phyloP scores from a whole-genome alignment of 1,284 basidiomycete genomes.

The Dichomitus squalens region DNA sequence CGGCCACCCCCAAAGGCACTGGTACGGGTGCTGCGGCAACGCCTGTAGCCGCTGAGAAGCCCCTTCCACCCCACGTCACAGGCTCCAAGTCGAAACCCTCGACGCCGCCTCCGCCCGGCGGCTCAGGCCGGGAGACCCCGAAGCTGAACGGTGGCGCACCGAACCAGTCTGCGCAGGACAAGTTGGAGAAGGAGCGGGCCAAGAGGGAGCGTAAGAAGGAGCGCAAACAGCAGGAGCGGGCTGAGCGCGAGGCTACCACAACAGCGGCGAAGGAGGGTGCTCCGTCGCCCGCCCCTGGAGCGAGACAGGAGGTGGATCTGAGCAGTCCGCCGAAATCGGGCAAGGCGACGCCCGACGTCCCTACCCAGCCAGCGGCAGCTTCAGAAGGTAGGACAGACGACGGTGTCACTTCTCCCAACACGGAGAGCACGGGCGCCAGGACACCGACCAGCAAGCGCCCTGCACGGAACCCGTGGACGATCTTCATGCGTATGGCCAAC shows the following conservation, averaged over 20 bases:
- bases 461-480: conserved; percentile 79
- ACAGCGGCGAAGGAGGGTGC: conserved; percentile 34
- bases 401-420: conserved; percentile 50
- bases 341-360: conserved; percentile 43
- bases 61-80: conserved; percentile 30
- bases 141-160: conserved; percentile 39
- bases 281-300: conserved; percentile 22
- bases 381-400: conserved; percentile 42
- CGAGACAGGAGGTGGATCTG: conserved; percentile 23
- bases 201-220: conserved; percentile 64
- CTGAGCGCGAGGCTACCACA: conserved; percentile 39
- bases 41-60: conserved; percentile 27
- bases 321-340: conserved; percentile 39
- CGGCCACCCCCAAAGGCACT: conserved; percentile 33
- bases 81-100: conserved; percentile 33
- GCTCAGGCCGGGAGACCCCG: conserved; percentile 39
- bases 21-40: conserved; percentile 25
- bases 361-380: conserved; percentile 25
- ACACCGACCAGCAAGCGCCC: conserved; percentile 66
- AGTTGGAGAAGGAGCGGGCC: conserved; percentile 51
- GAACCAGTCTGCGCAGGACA: conserved; percentile 32
- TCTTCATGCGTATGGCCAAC: conserved; percentile 75
- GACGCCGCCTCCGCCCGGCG: conserved; percentile 32
- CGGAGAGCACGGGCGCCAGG: conserved; percentile 61
- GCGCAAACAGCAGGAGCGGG: conserved; percentile 52